Base-by-base conservation (phyloP, 257 asterid genomes). In the Thymus mandschuricus region DNA sequence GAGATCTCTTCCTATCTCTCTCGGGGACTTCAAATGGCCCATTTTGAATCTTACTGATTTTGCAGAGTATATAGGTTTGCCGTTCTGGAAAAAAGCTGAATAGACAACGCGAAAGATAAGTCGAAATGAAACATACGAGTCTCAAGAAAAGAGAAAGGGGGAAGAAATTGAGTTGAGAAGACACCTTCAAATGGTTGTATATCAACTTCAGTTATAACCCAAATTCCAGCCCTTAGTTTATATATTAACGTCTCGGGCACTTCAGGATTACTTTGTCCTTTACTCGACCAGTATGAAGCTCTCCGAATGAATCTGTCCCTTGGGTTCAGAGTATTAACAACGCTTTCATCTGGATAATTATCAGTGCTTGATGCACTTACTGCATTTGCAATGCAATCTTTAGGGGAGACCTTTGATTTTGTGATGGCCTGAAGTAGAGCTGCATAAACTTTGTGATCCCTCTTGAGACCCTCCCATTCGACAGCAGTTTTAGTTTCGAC, bases 261-360 rank as follows among this genome's bases (percentile, higher is more conserved):
- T 70, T 64, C 73, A 41, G 96, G 92, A 81, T 91, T 63, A 48
- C 78, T 81, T 38, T 89, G 89, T 45, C 98, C 97, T 84, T 66
- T 81, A 74, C 97, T 89, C 27, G 99, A 94, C 98, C 97, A 89
- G 81, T 91, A 91, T 2, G 90, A 88, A 64, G 89, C 84, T 75
- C 85, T 64, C 62, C 77, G 38, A 4, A 65, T 31, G 68, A 72
- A 67, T 66, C 87, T 79, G 68, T 83, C 93, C 70, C 81, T 79
- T 51, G 95, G 93, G 58, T 60, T 80, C 66, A 91, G 82, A 64
- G 98, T 94, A 72, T 86, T 78, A 50, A 69, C 70, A 9, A 91
- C 50, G 70, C 96, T 84, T 81, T 94, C 97, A 12, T 64, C 79
- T 0, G 95, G 97, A 80, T 81, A 83, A 72, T 79, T 74, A 72